Percentiles rank a stretch among this genome's conserved stretches.
Conservation (phyloP, 176 grass and related monocot species). For the Lolium multiflorum region DNA sequence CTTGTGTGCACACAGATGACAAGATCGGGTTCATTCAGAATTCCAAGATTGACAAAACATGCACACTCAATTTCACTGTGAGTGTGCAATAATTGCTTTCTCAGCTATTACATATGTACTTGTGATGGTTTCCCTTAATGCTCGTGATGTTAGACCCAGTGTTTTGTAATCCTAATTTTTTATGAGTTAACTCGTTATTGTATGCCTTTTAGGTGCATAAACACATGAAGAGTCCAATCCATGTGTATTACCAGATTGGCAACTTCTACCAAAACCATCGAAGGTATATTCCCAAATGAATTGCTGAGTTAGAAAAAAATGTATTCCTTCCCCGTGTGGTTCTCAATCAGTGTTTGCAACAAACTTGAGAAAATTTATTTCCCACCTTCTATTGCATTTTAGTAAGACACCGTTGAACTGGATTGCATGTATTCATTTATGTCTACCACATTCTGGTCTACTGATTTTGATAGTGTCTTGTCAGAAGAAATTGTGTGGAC, state of each 20-base stretch:
- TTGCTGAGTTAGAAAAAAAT: not conserved
- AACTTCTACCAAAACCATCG: constrained; percentile 97
- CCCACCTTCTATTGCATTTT: not conserved
- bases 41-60: constrained; percentile 65
- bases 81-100: constrained; percentile 32
- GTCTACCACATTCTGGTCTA: constrained; percentile 14
- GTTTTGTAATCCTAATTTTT: not conserved
- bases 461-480: constrained; percentile 16
- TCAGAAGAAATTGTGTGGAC: constrained; percentile 18
- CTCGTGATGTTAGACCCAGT: constrained; percentile 9
- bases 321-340: constrained; percentile 6
- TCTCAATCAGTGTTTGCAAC: not conserved
- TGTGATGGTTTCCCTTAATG: constrained; percentile 11
- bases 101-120: not conserved
- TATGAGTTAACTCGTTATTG: not conserved
- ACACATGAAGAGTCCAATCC: constrained; percentile 77
- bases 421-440: constrained; percentile 6
- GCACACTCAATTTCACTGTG: constrained; percentile 70
- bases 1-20: constrained; percentile 53
- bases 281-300: constrained; percentile 53
- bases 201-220: constrained; percentile 76
- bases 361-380: constrained; percentile 1
- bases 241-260: constrained; percentile 85
- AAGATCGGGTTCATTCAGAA: constrained; percentile 78
- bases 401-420: constrained; percentile 4